phyloP scores from a whole-genome alignment of 2,329 filamentous ascomycete genomes.

The Rhytidhysteron rufulum region DNA sequence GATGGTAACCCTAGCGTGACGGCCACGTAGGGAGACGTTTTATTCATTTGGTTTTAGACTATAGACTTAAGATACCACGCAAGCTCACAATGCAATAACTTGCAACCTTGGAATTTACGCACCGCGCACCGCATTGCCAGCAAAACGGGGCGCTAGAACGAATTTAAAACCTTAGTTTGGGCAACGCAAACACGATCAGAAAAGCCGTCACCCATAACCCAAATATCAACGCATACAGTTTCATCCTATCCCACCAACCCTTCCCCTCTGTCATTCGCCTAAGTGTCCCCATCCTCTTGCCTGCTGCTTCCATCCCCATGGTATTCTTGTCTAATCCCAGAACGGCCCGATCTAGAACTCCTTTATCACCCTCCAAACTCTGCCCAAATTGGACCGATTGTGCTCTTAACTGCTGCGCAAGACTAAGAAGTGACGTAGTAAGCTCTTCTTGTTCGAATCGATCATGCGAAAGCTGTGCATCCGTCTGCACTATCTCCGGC shows the following conservation, averaged over 20 bases:
- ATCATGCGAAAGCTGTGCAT: conserved; percentile 72
- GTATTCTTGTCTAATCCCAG: conserved; percentile 75
- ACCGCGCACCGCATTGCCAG: too few species aligned
- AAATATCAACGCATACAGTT: conserved; percentile 81
- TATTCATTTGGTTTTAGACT: too few species aligned
- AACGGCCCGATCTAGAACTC: conserved; percentile 66
- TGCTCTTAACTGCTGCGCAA: conserved; percentile 73
- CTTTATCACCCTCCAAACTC: conserved; percentile 70
- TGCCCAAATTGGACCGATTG: conserved; percentile 69
- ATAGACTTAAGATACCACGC: too few species aligned
- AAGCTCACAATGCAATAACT: too few species aligned
- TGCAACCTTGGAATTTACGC: too few species aligned
- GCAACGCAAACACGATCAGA: conserved; percentile 77
- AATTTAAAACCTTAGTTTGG: conserved; percentile 81
- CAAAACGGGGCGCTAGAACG: too few species aligned
- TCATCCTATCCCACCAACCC: conserved; percentile 79
- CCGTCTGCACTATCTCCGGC: conserved; percentile 38
- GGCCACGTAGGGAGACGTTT: too few species aligned
- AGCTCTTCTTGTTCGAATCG: conserved; percentile 79
- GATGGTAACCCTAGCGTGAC: too few species aligned
- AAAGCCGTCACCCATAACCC: conserved; percentile 75
- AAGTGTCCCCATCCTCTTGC: conserved; percentile 71
- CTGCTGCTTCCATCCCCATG: conserved; percentile 70
- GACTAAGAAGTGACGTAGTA: conserved; percentile 73
- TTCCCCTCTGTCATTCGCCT: conserved; percentile 79